Evolutionary conservation across 1,139 yeast genomes (phyloP).

Genomic region (Pichia inconspicua): DNA sequence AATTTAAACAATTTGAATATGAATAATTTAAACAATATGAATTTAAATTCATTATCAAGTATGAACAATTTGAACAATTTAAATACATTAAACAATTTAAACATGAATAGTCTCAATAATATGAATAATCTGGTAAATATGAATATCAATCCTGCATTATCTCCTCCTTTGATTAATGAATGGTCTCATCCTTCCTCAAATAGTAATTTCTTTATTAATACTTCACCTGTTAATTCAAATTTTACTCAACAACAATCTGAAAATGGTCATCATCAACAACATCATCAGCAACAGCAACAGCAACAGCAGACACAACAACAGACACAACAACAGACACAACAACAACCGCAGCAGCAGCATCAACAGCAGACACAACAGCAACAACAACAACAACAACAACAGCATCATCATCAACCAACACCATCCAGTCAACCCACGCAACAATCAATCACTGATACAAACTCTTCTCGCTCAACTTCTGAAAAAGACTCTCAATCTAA

Average conservation of each 20-base stretch:
- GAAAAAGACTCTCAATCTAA: conserved; percentile 4
- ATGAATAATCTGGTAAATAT: neutral
- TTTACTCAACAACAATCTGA: neutral
- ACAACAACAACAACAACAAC: neutral
- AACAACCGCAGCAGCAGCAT: conserved; percentile 2
- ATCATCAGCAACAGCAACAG: conserved; percentile 12
- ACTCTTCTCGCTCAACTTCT: neutral
- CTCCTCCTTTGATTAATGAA: conserved; percentile 11
- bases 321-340: conserved; percentile 12
- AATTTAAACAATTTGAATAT: neutral
- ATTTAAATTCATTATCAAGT: neutral
- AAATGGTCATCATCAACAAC: conserved; percentile 6
- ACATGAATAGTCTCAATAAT: neutral
- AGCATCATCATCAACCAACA: neutral
- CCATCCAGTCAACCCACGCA: no score
- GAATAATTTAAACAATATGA: neutral
- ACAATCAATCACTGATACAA: conserved; percentile 5
- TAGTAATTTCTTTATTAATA: conserved; percentile 1
- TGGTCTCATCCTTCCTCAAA: conserved; percentile 10
- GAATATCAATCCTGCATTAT: conserved; percentile 5
- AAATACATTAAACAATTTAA: neutral
- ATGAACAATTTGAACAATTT: neutral
- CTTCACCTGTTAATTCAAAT: neutral
- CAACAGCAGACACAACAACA: conserved; percentile 1
- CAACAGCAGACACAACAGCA: conserved; percentile 9